Evolutionary conservation across 768 basidiomycete genomes (phyloP).

Genomic region (Tulasnella sp.): DNA sequence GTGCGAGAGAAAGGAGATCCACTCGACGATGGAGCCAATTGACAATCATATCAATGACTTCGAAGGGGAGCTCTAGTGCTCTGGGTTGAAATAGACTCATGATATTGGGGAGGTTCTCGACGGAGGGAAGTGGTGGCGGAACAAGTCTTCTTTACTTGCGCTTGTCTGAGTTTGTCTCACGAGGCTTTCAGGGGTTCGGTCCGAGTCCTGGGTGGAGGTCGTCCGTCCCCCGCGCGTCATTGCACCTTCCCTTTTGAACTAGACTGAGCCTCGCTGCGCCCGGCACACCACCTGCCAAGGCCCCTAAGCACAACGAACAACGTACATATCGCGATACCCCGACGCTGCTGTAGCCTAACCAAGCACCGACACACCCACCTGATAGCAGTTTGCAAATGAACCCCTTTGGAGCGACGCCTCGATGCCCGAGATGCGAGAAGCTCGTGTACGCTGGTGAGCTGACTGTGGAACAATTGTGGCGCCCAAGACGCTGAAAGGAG

Average conservation of each 20-base stretch:
- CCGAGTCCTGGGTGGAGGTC: neutral
- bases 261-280: neutral
- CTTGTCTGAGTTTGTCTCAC: neutral
- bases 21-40: neutral
- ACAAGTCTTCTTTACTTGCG: neutral
- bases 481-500: neutral
- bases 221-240: neutral
- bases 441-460: conserved; percentile 59
- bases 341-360: neutral
- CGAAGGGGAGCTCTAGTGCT: neutral
- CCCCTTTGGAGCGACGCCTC: conserved; percentile 61
- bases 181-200: neutral
- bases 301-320: neutral
- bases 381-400: conserved; percentile 42
- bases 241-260: neutral
- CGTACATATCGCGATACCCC: neutral
- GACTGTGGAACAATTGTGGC: no score
- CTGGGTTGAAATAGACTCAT: neutral
- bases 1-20: neutral
- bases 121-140: neutral
- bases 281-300: neutral
- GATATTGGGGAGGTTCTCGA: neutral
- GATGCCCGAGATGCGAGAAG: conserved; percentile 67
- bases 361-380: neutral
- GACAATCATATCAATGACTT: neutral